Evolutionary conservation across 495 filamentous ascomycete genomes (phyloP).

Genomic region (Viridothelium virens): DNA sequence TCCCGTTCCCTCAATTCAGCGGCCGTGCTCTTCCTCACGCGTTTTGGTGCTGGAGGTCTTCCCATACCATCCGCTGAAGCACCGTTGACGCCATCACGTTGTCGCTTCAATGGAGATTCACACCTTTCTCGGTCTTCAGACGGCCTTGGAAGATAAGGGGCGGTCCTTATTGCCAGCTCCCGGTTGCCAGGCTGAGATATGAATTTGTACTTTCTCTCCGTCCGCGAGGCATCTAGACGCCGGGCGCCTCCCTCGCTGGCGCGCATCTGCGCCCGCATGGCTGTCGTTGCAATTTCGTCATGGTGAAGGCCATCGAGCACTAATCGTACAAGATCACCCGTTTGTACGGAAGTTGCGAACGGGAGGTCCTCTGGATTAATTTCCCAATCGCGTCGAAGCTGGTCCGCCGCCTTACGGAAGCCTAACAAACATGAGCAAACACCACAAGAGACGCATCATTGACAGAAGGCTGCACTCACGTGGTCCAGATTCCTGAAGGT

Average conservation of each 20-base stretch:
- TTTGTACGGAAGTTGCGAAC: slow-evolving; percentile 33
- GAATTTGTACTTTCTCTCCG: slow-evolving; percentile 15
- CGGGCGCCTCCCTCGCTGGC: background rate
- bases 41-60: slow-evolving; percentile 4
- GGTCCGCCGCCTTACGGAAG: slow-evolving; percentile 27
- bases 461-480: slow-evolving; percentile 13
- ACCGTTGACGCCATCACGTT: slow-evolving; percentile 1
- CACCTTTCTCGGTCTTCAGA: slow-evolving; percentile 14
- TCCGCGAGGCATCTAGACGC: background rate
- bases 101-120: slow-evolving; percentile 11
- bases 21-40: background rate
- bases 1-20: slow-evolving; percentile 5
- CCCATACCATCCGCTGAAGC: background rate
- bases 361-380: slow-evolving; percentile 32
- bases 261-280: slow-evolving; percentile 15
- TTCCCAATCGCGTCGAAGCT: slow-evolving; percentile 25
- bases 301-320: slow-evolving; percentile 36
- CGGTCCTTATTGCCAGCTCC: slow-evolving; percentile 11
- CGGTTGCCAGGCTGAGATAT: slow-evolving; percentile 2
- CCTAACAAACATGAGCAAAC: background rate
- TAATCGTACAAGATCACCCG: slow-evolving; percentile 28
- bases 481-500: slow-evolving; percentile 39
- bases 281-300: slow-evolving; percentile 29
- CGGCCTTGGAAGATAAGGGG: background rate
- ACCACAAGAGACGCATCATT: slow-evolving; percentile 33